Percentiles rank a stretch among this genome's conserved stretches.
These are phyloP conservation scores for Casuarina equisetifolia DNA, from an alignment of 306 rosid genomes.

Conservation along the genomic window DNA sequence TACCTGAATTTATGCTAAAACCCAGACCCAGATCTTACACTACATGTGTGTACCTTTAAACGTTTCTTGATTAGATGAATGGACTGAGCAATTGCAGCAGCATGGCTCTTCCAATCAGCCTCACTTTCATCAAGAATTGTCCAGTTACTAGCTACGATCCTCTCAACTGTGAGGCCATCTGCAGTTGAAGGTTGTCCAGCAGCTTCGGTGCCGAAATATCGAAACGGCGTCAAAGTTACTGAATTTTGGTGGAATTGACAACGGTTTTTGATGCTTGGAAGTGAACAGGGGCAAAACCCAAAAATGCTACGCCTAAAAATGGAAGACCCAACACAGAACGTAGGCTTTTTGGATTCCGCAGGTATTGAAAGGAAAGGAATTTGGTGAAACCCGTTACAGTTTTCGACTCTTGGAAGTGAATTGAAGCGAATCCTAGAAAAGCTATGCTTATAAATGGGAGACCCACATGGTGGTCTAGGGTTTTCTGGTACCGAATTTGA, in stretches of 20 bases:
- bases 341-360: background rate
- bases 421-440: conserved; percentile 9
- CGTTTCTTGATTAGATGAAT: conserved; percentile 80
- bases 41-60: conserved; percentile 49
- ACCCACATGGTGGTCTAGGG: background rate
- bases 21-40: background rate
- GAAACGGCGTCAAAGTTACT: conserved; percentile 24
- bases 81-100: conserved; percentile 81
- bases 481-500: conserved; percentile 19
- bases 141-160: conserved; percentile 67
- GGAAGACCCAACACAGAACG: background rate
- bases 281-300: conserved; percentile 10
- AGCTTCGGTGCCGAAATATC: conserved; percentile 47
- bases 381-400: conserved; percentile 16
- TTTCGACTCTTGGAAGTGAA: conserved; percentile 10
- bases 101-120: conserved; percentile 90
- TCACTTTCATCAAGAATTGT: conserved; percentile 61
- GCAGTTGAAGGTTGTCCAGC: conserved; percentile 59
- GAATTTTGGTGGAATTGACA: conserved; percentile 10
- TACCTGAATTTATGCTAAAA: background rate
- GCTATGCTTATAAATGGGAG: conserved; percentile 10
- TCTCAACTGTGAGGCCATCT: conserved; percentile 74
- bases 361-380: conserved; percentile 10
- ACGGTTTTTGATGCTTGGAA: conserved; percentile 15
- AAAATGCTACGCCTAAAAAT: conserved; percentile 5